phyloP scores from a whole-genome alignment of 306 rosid genomes.

The Alnus glutinosa region DNA sequence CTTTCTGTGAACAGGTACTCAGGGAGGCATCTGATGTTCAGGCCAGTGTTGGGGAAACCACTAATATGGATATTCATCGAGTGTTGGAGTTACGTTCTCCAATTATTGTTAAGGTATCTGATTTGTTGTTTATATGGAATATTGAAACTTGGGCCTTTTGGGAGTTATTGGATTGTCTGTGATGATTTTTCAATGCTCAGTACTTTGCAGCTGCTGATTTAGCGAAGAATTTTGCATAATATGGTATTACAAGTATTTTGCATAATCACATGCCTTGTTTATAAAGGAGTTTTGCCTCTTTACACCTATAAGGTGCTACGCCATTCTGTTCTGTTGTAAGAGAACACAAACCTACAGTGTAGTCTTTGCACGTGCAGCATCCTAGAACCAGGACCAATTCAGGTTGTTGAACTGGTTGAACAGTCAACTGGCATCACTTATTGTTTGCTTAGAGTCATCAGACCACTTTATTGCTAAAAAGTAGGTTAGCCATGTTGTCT shows the following conservation, averaged over 20 bases:
- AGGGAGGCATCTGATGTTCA: slow-evolving; percentile 97
- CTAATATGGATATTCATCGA: slow-evolving; percentile 84
- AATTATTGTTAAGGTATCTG: slow-evolving; percentile 75
- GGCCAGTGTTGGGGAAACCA: slow-evolving; percentile 71
- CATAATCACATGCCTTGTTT: neutral
- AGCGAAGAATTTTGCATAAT: neutral
- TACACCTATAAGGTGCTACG: neutral
- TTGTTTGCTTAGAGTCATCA: neutral
- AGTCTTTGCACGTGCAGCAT: neutral
- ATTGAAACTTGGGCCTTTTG: slow-evolving; percentile 14
- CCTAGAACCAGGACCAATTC: neutral
- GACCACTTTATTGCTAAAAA: neutral
- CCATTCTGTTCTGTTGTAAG: neutral
- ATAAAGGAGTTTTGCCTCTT: neutral
- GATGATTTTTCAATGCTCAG: neutral
- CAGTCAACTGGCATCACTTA: neutral
- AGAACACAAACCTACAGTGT: neutral
- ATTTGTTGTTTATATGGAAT: slow-evolving; percentile 8
- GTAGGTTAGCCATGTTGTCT: neutral
- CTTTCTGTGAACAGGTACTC: slow-evolving; percentile 91
- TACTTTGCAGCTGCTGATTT: slow-evolving; percentile 2
- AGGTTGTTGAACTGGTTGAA: neutral
- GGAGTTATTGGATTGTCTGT: slow-evolving; percentile 5
- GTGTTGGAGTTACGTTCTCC: slow-evolving; percentile 93
- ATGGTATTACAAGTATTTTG: neutral